phyloP scores from a whole-genome alignment of 768 basidiomycete genomes.

The Agrocybe chaxingu region DNA sequence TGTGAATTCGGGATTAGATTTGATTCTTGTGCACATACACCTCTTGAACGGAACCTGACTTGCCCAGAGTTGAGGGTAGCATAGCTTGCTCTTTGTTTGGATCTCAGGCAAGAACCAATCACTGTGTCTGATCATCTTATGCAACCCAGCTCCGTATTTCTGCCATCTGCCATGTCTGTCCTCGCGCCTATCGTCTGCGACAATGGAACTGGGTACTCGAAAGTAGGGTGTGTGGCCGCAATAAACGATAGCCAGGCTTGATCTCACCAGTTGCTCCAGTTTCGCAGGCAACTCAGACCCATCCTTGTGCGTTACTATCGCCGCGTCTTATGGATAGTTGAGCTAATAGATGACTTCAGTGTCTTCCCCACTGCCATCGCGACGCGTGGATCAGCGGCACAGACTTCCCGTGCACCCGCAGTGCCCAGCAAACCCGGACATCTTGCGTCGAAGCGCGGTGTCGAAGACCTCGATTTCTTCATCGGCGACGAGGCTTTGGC shows the following conservation, averaged over 20 bases:
- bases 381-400: slow-evolving; percentile 69
- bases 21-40: neutral
- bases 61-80: neutral
- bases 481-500: slow-evolving; percentile 98
- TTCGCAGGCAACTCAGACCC: slow-evolving; percentile 99
- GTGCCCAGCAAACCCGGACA: slow-evolving; percentile 85
- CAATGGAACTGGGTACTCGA: slow-evolving; percentile 96
- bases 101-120: too few species aligned
- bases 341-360: slow-evolving; percentile 32
- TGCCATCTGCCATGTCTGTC: slow-evolving; percentile 57
- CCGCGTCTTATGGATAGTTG: slow-evolving; percentile 3
- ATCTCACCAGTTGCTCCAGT: slow-evolving; percentile 35
- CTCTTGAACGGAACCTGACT: neutral
- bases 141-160: too few species aligned
- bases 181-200: slow-evolving; percentile 96
- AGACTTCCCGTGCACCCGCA: slow-evolving; percentile 67
- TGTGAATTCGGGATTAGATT: too few species aligned
- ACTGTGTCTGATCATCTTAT: too few species aligned
- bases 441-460: slow-evolving; percentile 93
- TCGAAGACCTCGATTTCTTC: slow-evolving; percentile 99
- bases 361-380: slow-evolving; percentile 99
- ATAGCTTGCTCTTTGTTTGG: neutral
- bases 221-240: slow-evolving; percentile 74
- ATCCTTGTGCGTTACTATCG: slow-evolving; percentile 70
- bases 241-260: neutral